phyloP scores from a whole-genome alignment of 495 filamentous ascomycete species.

The Rhypophila decipiens region DNA sequence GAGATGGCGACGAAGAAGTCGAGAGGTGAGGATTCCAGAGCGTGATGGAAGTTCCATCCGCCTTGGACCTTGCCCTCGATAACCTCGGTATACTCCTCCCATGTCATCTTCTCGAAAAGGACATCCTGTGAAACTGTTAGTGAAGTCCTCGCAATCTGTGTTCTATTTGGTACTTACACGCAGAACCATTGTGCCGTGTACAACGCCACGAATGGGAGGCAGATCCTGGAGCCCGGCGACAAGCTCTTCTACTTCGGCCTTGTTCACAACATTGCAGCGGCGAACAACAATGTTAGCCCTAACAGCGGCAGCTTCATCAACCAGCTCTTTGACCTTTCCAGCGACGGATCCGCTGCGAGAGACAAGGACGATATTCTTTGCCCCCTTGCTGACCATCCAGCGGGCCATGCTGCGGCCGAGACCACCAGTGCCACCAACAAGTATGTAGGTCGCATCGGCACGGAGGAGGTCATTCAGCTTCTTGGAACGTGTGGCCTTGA shows the following conservation, averaged over 20 bases:
- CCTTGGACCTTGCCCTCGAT: constrained; percentile 51
- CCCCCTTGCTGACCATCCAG: constrained; percentile 57
- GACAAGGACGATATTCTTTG: constrained; percentile 51
- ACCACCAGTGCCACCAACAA: constrained; percentile 60
- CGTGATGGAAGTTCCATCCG: constrained; percentile 52
- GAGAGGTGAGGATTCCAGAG: constrained; percentile 39
- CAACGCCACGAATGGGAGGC: constrained; percentile 40
- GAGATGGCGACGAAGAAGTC: constrained; percentile 66
- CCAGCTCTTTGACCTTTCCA: constrained; percentile 36
- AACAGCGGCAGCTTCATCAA: constrained; percentile 33
- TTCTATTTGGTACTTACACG: constrained; percentile 31
- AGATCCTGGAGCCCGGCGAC: constrained; percentile 26
- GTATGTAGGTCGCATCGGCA: constrained; percentile 48
- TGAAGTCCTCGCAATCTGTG: not conserved
- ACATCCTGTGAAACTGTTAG: constrained; percentile 36
- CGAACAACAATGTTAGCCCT: constrained; percentile 36
- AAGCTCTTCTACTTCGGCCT: constrained; percentile 31
- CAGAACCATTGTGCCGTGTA: constrained; percentile 53
- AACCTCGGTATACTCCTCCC: constrained; percentile 41
- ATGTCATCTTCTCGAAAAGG: constrained; percentile 50
- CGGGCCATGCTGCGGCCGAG: constrained; percentile 53
- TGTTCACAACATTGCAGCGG: constrained; percentile 37
- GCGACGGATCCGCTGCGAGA: constrained; percentile 45
- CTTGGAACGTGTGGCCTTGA: constrained; percentile 31
- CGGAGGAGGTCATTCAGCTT: constrained; percentile 30